These are phyloP conservation scores for Fraxinus albicans DNA, from an alignment of 305 asterid genomes.

Conservation along the genomic window DNA sequence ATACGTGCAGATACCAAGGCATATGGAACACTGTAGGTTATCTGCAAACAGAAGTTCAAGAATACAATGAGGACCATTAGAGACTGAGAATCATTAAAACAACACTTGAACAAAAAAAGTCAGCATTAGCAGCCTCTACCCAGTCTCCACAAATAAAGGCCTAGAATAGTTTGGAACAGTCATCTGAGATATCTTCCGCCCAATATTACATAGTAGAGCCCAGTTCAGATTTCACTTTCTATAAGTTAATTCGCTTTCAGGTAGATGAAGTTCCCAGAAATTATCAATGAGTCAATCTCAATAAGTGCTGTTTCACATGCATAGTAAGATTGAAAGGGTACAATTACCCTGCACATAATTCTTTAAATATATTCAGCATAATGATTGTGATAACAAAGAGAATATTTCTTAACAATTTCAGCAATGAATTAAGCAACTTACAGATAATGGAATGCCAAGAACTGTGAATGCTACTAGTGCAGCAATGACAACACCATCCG, in stretches of 20 bases:
- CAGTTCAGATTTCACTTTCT: not conserved
- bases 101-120: not conserved
- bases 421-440: slow-evolving; percentile 40
- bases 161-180: not conserved
- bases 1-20: slow-evolving; percentile 75
- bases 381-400: not conserved
- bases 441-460: slow-evolving; percentile 82
- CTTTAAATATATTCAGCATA: not conserved
- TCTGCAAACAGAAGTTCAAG: slow-evolving; percentile 45
- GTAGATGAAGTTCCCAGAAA: not conserved
- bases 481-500: slow-evolving; percentile 64
- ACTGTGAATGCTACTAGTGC: slow-evolving; percentile 54
- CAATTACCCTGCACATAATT: not conserved
- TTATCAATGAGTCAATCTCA: not conserved
- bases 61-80: not conserved
- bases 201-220: not conserved
- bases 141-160: not conserved
- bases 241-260: not conserved
- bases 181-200: not conserved
- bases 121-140: not conserved
- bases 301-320: not conserved
- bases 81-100: not conserved
- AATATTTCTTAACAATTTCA: not conserved
- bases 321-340: not conserved
- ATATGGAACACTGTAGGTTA: slow-evolving; percentile 87